phyloP scores from a whole-genome alignment of 306 rosid species.

The Vachellia collinsii region DNA sequence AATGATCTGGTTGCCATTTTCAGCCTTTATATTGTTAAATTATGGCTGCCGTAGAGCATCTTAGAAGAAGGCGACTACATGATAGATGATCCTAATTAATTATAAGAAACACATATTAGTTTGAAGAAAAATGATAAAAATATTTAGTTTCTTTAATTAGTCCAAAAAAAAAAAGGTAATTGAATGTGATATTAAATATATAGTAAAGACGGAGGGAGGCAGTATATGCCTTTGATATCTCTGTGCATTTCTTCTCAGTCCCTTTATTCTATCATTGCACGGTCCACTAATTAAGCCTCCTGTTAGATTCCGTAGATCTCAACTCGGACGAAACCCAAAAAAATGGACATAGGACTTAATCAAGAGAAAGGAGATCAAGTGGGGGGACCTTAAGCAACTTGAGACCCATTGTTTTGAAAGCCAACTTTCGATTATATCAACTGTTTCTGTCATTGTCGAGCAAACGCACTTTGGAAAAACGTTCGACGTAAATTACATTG shows the following conservation, averaged over 20 bases:
- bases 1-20: neutral
- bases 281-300: neutral
- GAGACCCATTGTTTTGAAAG: slow-evolving; percentile 5
- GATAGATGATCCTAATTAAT: neutral
- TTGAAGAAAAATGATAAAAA: no score
- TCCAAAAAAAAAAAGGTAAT: no score
- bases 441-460: slow-evolving; percentile 7
- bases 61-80: neutral
- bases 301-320: neutral
- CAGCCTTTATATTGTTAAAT: neutral
- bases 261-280: neutral
- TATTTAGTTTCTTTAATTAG: no score
- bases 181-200: no score
- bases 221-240: neutral
- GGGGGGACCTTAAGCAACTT: neutral
- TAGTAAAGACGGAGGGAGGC: no score
- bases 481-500: slow-evolving; percentile 6
- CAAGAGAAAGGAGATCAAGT: slow-evolving; percentile 3
- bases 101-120: no score
- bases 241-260: neutral
- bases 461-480: slow-evolving; percentile 11
- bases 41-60: neutral
- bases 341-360: neutral
- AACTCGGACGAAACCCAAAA: neutral
- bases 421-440: neutral